Evolutionary conservation across 768 basidiomycete genomes (phyloP).

Genomic region (Strobilomyces dryophilus): DNA sequence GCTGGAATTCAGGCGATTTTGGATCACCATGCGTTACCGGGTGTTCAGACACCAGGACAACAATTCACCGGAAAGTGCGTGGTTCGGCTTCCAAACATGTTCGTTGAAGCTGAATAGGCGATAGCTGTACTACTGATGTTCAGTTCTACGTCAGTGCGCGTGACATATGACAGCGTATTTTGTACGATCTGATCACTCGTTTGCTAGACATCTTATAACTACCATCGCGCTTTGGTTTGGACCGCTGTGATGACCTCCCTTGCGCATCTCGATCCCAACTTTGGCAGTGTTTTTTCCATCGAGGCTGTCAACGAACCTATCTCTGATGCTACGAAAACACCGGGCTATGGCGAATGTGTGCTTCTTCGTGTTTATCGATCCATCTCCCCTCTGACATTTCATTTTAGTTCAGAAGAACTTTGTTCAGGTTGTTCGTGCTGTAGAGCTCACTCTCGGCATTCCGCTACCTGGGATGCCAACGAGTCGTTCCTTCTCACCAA

Average conservation of each 20-base stretch:
- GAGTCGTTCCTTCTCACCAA: constrained; percentile 17
- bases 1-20: constrained; percentile 68
- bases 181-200: constrained; percentile 1
- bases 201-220: constrained; percentile 58
- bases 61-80: constrained; percentile 65
- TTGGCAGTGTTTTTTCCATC: constrained; percentile 61
- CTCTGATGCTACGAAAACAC: constrained; percentile 64
- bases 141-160: constrained; percentile 62
- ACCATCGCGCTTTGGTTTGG: constrained; percentile 77
- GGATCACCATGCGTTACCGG: constrained; percentile 68
- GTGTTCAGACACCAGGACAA: constrained; percentile 58
- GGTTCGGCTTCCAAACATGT: neutral
- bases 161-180: neutral
- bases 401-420: constrained; percentile 63
- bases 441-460: constrained; percentile 61
- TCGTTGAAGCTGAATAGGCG: constrained; percentile 1
- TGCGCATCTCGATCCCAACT: constrained; percentile 64
- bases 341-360: constrained; percentile 67
- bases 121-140: constrained; percentile 61
- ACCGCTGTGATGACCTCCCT: constrained; percentile 74
- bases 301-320: constrained; percentile 79
- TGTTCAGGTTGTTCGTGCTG: constrained; percentile 60
- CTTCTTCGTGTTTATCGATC: neutral
- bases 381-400: neutral
- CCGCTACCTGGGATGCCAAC: constrained; percentile 20